Conservation (phyloP, 2,329 filamentous ascomycete genomes). For the Sporothrix luriei region DNA sequence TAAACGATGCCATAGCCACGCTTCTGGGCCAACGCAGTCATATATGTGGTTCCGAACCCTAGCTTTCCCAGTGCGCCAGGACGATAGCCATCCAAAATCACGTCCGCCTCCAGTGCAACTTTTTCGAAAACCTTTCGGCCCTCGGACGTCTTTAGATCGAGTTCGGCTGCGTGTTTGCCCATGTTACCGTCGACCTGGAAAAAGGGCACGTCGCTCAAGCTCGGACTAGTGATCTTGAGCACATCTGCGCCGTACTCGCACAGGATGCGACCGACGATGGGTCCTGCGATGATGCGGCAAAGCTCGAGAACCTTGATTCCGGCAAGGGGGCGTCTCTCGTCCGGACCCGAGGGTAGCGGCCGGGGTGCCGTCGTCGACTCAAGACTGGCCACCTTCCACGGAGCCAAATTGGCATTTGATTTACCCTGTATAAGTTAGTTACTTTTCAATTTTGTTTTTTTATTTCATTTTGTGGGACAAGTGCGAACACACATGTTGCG, state of each 20-base stretch:
- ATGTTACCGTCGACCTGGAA: constrained; percentile 49
- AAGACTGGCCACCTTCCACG: constrained; percentile 51
- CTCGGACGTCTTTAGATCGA: constrained; percentile 52
- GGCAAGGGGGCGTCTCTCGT: constrained; percentile 44
- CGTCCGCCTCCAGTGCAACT: constrained; percentile 52
- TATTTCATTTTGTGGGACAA: not conserved
- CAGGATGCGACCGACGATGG: constrained; percentile 48
- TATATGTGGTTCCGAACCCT: constrained; percentile 48
- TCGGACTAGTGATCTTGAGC: constrained; percentile 49
- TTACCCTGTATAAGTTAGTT: constrained; percentile 39
- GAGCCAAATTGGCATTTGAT: constrained; percentile 46
- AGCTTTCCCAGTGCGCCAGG: constrained; percentile 48
- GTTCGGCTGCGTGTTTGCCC: constrained; percentile 51
- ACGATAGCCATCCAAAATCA: constrained; percentile 58
- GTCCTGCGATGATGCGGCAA: constrained; percentile 52
- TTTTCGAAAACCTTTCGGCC: constrained; percentile 57
- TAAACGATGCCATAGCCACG: constrained; percentile 52
- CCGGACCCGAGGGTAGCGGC: constrained; percentile 43
- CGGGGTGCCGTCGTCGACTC: constrained; percentile 54
- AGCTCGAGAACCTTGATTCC: constrained; percentile 56
- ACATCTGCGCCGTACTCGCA: constrained; percentile 52
- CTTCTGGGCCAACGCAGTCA: constrained; percentile 46
- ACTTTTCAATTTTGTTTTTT: not conserved
- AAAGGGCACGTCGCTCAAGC: constrained; percentile 48
- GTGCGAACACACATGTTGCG: constrained; percentile 37